Conservation (phyloP, 352 stramenopile species). For the Blastocystis sp. region DNA sequence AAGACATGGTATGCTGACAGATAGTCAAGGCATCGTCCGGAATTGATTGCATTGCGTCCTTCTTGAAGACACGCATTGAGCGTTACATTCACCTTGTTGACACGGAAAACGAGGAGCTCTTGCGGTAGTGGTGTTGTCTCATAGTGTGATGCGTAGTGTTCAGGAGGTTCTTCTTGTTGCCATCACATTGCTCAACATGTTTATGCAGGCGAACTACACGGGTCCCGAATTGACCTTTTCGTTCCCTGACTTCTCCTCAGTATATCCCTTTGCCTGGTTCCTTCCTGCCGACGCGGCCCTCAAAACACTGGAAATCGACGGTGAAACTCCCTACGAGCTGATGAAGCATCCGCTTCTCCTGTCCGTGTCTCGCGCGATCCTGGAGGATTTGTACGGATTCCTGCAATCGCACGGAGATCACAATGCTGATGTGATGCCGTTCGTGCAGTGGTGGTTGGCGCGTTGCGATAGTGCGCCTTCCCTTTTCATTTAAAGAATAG, state of each 20-base stretch:
- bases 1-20: not conserved
- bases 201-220: constrained; percentile 67
- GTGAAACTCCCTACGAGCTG: constrained; percentile 33
- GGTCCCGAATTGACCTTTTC: constrained; percentile 37
- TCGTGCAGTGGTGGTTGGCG: constrained; percentile 1
- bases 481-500: not conserved
- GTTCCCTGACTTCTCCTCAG: constrained; percentile 16
- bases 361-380: not conserved
- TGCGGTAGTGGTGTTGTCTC: not conserved
- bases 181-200: constrained; percentile 60
- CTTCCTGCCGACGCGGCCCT: not conserved
- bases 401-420: not conserved
- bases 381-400: not conserved
- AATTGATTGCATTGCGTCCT: constrained; percentile 10
- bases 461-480: not conserved
- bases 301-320: constrained; percentile 43
- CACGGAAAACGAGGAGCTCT: constrained; percentile 25
- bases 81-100: constrained; percentile 40
- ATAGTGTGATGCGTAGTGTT: not conserved
- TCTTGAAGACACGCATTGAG: constrained; percentile 14
- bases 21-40: constrained; percentile 3
- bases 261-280: constrained; percentile 64
- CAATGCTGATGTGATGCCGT: not conserved
- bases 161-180: constrained; percentile 65
- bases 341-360: constrained; percentile 49